A percentile compares a stretch with the other conserved stretches of the same genome.
phyloP scores from a whole-genome alignment of 352 stramenopile species.

The Globisporangium splendens region DNA sequence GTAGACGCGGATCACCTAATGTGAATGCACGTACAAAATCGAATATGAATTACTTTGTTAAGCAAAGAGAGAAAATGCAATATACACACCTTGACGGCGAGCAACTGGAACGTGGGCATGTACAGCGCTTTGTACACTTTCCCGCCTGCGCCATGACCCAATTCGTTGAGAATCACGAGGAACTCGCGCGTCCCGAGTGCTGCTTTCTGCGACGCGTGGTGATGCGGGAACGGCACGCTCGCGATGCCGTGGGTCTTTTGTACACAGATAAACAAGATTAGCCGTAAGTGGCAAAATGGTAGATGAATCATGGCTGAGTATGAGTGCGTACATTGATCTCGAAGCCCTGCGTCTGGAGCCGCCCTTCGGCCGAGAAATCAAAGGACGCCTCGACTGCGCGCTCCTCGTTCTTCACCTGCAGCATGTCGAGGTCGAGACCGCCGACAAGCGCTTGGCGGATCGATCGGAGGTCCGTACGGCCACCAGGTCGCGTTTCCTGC shows the following conservation, averaged over 20 bases:
- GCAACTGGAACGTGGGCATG: constrained; percentile 83
- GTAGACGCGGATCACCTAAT: constrained; percentile 76
- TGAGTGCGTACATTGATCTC: constrained; percentile 66
- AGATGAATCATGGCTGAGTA: no score
- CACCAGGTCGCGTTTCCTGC: constrained; percentile 6
- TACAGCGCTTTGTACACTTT: constrained; percentile 90
- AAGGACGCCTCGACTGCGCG: constrained; percentile 63
- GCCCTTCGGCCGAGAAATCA: constrained; percentile 73
- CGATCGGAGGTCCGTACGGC: constrained; percentile 17
- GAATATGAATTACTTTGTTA: neutral
- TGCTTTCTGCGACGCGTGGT: constrained; percentile 16
- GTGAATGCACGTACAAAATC: neutral
- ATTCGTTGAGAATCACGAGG: constrained; percentile 61
- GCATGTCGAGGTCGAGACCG: constrained; percentile 61
- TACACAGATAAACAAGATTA: constrained; percentile 1
- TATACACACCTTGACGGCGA: constrained; percentile 69
- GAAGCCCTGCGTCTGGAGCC: constrained; percentile 79
- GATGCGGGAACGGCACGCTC: constrained; percentile 54
- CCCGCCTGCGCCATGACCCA: constrained; percentile 81
- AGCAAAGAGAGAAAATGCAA: no score
- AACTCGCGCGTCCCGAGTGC: constrained; percentile 58
- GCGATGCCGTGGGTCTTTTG: constrained; percentile 66
- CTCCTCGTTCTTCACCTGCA: constrained; percentile 57
- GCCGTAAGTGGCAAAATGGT: no score
- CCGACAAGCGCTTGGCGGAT: constrained; percentile 35